A percentile compares a stretch with the other conserved stretches of the same genome.
Conservation (phyloP, 495 filamentous ascomycete species). For the Penicillium coffeae region DNA sequence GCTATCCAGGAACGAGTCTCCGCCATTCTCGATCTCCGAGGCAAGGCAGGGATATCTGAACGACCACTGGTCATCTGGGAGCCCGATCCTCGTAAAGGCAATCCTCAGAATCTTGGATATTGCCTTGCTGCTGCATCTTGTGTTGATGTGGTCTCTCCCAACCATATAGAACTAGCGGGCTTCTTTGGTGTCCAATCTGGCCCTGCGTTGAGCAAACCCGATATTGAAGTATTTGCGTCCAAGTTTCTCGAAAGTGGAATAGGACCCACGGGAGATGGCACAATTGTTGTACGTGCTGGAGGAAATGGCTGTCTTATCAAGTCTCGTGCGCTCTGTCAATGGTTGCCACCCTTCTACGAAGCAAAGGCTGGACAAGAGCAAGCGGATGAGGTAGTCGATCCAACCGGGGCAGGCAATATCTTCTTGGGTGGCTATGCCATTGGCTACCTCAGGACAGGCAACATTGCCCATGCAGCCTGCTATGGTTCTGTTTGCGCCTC, state of each 20-base stretch:
- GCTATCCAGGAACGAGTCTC: slow-evolving; percentile 36
- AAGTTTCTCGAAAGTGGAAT: slow-evolving; percentile 18
- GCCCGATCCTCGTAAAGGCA: slow-evolving; percentile 28
- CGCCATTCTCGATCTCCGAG: slow-evolving; percentile 9
- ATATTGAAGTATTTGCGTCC: slow-evolving; percentile 23
- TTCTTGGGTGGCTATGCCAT: slow-evolving; percentile 34
- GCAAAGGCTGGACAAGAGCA: background rate
- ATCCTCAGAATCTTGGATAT: slow-evolving; percentile 14
- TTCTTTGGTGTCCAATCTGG: slow-evolving; percentile 13
- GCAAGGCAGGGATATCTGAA: slow-evolving; percentile 3
- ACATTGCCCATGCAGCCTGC: slow-evolving; percentile 21
- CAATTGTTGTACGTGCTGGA: slow-evolving; percentile 28
- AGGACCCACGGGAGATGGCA: slow-evolving; percentile 15
- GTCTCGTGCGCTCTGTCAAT: slow-evolving; percentile 9
- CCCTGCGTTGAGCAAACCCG: slow-evolving; percentile 1
- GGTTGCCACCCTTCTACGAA: slow-evolving; percentile 31
- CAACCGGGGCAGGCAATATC: slow-evolving; percentile 37
- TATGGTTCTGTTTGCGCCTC: slow-evolving; percentile 32
- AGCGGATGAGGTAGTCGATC: slow-evolving; percentile 21
- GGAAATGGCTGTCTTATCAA: slow-evolving; percentile 28
- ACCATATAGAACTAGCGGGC: slow-evolving; percentile 30
- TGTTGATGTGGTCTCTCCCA: slow-evolving; percentile 37
- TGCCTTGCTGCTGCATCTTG: slow-evolving; percentile 17
- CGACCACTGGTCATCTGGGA: slow-evolving; percentile 38
- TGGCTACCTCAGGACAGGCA: slow-evolving; percentile 19